These are phyloP conservation scores for Paramyrothecium sp. DNA, from an alignment of 2,329 filamentous ascomycete species.

Conservation along the genomic window DNA sequence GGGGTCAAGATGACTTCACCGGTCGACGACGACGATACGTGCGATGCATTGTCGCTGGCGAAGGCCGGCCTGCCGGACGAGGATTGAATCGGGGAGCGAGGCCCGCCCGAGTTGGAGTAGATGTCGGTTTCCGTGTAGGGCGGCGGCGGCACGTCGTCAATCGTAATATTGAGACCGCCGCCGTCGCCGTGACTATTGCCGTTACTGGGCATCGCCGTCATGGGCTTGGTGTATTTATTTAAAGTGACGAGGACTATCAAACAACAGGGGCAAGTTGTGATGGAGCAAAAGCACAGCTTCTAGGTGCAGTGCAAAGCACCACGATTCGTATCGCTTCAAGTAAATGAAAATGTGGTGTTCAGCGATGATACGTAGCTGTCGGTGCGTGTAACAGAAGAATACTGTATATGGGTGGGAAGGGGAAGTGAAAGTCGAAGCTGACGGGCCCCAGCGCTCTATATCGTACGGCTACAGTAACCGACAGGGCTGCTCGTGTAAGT, in stretches of 20 bases:
- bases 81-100: slow-evolving; percentile 22
- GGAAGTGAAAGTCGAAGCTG: not conserved
- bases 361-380: too few relatives aligned
- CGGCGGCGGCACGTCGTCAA: slow-evolving; percentile 46
- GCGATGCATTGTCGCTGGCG: slow-evolving; percentile 34
- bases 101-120: slow-evolving; percentile 41
- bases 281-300: too few relatives aligned
- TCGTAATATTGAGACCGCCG: slow-evolving; percentile 12
- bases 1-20: slow-evolving; percentile 51
- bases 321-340: too few relatives aligned
- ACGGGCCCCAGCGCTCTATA: not conserved
- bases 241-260: too few relatives aligned
- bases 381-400: too few relatives aligned
- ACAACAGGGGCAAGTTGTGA: too few relatives aligned
- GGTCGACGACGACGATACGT: slow-evolving; percentile 37
- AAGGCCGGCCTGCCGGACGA: slow-evolving; percentile 20
- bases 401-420: not conserved
- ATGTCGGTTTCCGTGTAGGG: slow-evolving; percentile 59
- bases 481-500: too few relatives aligned
- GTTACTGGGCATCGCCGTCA: slow-evolving; percentile 9
- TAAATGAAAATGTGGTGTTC: too few relatives aligned
- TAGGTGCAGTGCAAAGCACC: too few relatives aligned
- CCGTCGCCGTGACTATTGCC: slow-evolving; percentile 9
- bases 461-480: not conserved
- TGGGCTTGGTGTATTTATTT: too few relatives aligned